A percentile compares a stretch with the other conserved stretches of the same genome.
These are phyloP conservation scores for Phytophthora multivora DNA, from an alignment of 352 stramenopile species.

Conservation along the genomic window DNA sequence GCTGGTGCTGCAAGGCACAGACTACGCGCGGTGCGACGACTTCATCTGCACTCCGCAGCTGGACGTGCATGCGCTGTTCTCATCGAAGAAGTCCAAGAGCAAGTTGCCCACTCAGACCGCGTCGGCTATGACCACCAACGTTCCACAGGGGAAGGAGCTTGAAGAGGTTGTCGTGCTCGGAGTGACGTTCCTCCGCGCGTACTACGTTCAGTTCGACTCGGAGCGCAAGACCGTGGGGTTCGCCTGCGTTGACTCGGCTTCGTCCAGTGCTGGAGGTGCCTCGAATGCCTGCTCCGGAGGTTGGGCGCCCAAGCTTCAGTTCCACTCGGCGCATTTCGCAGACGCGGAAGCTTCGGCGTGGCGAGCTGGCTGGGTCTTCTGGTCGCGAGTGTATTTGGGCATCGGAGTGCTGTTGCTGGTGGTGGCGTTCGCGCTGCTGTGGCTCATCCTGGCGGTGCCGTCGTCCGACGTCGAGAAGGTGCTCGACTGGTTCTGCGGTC, in stretches of 20 bases:
- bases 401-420: slow-evolving; percentile 41
- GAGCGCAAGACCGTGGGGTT: slow-evolving; percentile 45
- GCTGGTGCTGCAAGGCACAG: slow-evolving; percentile 54
- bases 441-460: slow-evolving; percentile 36
- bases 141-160: slow-evolving; percentile 11
- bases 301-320: slow-evolving; percentile 41
- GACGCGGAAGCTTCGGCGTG: slow-evolving; percentile 22
- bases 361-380: slow-evolving; percentile 38
- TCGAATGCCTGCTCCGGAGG: slow-evolving; percentile 35
- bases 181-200: slow-evolving; percentile 68
- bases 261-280: not conserved
- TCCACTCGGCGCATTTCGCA: slow-evolving; percentile 37
- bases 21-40: slow-evolving; percentile 74
- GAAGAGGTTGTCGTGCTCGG: slow-evolving; percentile 59
- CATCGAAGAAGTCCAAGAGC: slow-evolving; percentile 27
- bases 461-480: slow-evolving; percentile 34
- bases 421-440: slow-evolving; percentile 38
- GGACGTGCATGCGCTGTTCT: slow-evolving; percentile 52
- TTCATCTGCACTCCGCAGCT: slow-evolving; percentile 57
- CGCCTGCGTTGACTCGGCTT: slow-evolving; percentile 39
- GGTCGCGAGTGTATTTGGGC: slow-evolving; percentile 41
- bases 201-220: slow-evolving; percentile 72
- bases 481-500: slow-evolving; percentile 20
- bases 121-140: slow-evolving; percentile 17
- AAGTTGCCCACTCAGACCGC: slow-evolving; percentile 7